Base-by-base conservation (phyloP, 2,329 filamentous ascomycete genomes). In the Chaetomium strumarium region DNA sequence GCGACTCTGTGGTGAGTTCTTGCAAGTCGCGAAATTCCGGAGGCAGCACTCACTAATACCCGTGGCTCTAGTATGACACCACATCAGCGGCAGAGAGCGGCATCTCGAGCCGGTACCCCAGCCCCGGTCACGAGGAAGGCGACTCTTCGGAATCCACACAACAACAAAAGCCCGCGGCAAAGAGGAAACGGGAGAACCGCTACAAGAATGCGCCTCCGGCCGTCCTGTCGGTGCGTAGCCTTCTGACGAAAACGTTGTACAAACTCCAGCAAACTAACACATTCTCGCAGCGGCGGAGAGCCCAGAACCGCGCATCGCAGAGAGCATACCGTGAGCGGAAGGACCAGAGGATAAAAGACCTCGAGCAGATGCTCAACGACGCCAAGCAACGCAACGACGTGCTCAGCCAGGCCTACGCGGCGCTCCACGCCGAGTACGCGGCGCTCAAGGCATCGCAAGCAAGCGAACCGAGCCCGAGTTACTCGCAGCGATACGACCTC, bases 271-370 rank as follows among this genome's bases (percentile, higher is more conserved):
- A 49, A 6, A 20, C 46, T 48, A 14, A 52, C 52, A 17, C 12
- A 33, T 6, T 37, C 24, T 37, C n/a, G 33, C 62, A 81, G 77
- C 75, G 79, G 43, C 75, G 80, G 55, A 72, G 79, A 62, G 79
- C 79, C 42, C 80, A 83, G 60, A 83, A 83, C 59, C 74, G 79
- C 49, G 79, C 79, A 37, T 82, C 80, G 2, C 80, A 83, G 63
- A 70, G 80, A 53, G 80, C 79, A 1, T 83, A 83, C 62, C 72
- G 80, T 44, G 79, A 84, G 63, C 74, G 80, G 49, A 84, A 83
- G 61, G 80, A 85, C 62, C 81, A 84, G 64, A 77, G 83, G 56
- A 83, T 84, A 61, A 77, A 78, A 55, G 81, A 85, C 59, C 75
- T 85, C 17, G 81, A 85, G 64, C 64, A 71, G 34, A 74, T 81